Conservation (phyloP, 257 asterid species). For the Solanum clarkiae region DNA sequence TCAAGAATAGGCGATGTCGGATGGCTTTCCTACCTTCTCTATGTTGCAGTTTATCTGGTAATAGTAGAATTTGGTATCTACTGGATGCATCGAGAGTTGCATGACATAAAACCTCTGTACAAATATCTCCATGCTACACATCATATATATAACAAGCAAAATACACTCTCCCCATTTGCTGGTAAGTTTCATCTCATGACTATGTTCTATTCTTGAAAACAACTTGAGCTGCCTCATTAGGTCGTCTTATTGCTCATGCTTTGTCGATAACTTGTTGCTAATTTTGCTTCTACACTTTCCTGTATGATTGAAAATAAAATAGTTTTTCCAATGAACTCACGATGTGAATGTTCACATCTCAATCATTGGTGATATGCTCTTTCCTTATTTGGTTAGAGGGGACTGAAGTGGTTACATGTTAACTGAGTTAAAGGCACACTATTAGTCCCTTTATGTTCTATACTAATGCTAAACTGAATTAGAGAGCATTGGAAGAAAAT, state of each 20-base stretch:
- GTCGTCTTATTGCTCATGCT: neutral
- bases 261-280: neutral
- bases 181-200: conserved; percentile 33
- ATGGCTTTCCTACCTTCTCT: conserved; percentile 37
- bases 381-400: neutral
- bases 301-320: neutral
- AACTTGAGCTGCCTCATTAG: neutral
- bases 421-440: neutral
- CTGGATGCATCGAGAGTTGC: conserved; percentile 97
- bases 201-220: neutral
- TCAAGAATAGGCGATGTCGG: conserved; percentile 64
- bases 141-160: conserved; percentile 97
- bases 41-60: conserved; percentile 43
- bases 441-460: neutral
- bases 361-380: neutral
- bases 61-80: conserved; percentile 89
- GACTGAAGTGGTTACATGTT: neutral
- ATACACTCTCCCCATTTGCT: conserved; percentile 96
- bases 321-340: neutral
- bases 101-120: conserved; percentile 90
- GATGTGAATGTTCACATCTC: neutral
- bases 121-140: conserved; percentile 93
- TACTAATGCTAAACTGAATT: neutral
- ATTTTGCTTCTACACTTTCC: neutral
- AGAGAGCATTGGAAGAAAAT: neutral